A percentile compares a stretch with the other conserved stretches of the same genome.
These are phyloP conservation scores for Ceratobasidium papillatum DNA, from an alignment of 1,284 basidiomycete species.

Conservation along the genomic window DNA sequence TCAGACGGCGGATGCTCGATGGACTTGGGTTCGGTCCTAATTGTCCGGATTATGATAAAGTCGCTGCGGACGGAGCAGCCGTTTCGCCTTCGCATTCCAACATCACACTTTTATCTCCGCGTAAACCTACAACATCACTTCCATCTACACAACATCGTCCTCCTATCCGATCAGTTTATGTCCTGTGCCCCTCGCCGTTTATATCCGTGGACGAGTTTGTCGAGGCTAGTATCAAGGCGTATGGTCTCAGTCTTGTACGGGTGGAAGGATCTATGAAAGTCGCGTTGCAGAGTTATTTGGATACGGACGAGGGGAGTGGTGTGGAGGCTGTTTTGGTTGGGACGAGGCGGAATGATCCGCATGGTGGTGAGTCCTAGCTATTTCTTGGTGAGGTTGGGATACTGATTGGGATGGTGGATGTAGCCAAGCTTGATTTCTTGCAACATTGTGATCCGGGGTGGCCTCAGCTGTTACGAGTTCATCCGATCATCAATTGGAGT, in stretches of 20 bases:
- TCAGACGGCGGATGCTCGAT: constrained; percentile 57
- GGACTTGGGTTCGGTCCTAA: constrained; percentile 29
- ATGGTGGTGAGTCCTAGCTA: constrained; percentile 75
- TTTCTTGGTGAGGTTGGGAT: neutral
- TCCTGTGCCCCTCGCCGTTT: constrained; percentile 91
- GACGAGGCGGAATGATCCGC: constrained; percentile 87
- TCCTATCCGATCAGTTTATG: constrained; percentile 84
- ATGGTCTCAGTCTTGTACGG: constrained; percentile 83
- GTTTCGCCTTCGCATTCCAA: constrained; percentile 29
- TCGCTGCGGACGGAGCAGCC: constrained; percentile 20
- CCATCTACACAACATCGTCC: neutral
- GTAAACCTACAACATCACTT: neutral
- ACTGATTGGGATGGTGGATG: constrained; percentile 14
- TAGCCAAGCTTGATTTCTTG: constrained; percentile 66
- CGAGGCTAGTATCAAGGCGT: constrained; percentile 66
- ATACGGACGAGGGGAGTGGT: constrained; percentile 50
- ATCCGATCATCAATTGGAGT: constrained; percentile 95
- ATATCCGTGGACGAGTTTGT: constrained; percentile 87
- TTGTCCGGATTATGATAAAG: neutral
- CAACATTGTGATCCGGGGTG: constrained; percentile 87
- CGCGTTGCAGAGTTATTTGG: constrained; percentile 78
- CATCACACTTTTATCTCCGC: constrained; percentile 7
- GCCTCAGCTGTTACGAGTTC: constrained; percentile 90
- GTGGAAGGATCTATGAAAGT: constrained; percentile 75
- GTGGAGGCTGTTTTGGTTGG: constrained; percentile 88